These are phyloP conservation scores for Suillus sp. DNA, from an alignment of 768 basidiomycete species.

Conservation along the genomic window DNA sequence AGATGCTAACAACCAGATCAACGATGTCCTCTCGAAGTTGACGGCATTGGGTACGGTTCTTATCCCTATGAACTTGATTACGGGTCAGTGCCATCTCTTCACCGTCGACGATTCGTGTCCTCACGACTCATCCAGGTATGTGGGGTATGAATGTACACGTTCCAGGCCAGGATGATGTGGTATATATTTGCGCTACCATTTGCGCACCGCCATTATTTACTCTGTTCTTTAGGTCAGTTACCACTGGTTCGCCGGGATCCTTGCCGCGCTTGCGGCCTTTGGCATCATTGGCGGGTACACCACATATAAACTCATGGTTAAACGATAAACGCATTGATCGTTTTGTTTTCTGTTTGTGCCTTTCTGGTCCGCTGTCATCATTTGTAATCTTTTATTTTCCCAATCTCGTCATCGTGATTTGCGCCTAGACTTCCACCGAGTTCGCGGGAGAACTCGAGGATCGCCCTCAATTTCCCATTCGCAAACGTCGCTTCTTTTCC, in stretches of 20 bases:
- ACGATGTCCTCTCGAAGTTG: constrained; percentile 95
- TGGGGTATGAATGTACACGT: constrained; percentile 99
- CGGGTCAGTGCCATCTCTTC: constrained; percentile 52
- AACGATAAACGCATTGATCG: constrained; percentile 27
- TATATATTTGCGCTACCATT: constrained; percentile 26
- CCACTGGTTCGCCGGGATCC: constrained; percentile 87
- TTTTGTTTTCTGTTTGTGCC: neutral
- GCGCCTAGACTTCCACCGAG: constrained; percentile 1
- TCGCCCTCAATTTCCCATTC: constrained; percentile 5
- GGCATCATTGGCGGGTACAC: constrained; percentile 80
- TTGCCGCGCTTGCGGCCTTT: constrained; percentile 77
- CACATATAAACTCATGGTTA: constrained; percentile 76
- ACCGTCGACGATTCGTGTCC: neutral
- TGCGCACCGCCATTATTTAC: neutral
- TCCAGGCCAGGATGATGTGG: constrained; percentile 72
- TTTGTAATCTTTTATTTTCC: constrained; percentile 4
- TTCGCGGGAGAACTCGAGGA: constrained; percentile 10
- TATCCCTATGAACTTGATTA: constrained; percentile 96
- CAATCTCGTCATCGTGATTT: constrained; percentile 5
- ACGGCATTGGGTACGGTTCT: constrained; percentile 97
- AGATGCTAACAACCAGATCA: constrained; percentile 99
- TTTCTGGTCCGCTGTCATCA: neutral
- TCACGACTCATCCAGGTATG: constrained; percentile 50
- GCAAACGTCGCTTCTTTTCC: neutral
- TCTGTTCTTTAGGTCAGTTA: constrained; percentile 43